Conservation (phyloP, 306 rosid species). For the Ceratonia siliqua region DNA sequence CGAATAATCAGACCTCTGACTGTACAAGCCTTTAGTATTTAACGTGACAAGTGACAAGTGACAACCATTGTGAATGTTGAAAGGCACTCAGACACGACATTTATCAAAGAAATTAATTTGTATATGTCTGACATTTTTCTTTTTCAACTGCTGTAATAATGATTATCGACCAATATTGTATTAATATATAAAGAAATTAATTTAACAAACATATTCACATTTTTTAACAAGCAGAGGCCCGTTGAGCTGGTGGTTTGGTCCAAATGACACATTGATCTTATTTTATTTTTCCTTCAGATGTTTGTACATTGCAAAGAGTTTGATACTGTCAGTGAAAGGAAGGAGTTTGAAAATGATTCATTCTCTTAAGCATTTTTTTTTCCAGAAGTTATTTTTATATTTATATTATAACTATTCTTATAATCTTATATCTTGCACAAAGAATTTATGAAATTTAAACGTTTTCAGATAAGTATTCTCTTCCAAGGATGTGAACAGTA, state of each 20-base stretch:
- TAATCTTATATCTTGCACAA: not conserved
- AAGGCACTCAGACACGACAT: not conserved
- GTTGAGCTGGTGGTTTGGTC: conserved; percentile 22
- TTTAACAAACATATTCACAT: conserved; percentile 17
- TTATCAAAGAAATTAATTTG: not conserved
- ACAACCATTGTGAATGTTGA: not conserved
- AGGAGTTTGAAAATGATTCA: conserved; percentile 13
- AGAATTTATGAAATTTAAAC: not conserved
- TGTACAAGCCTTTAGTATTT: not conserved
- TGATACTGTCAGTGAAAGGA: conserved; percentile 16
- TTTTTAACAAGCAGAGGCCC: conserved; percentile 3
- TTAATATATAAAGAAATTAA: not conserved
- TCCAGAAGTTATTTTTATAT: not conserved
- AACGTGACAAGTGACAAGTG: not conserved
- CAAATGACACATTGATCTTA: not conserved
- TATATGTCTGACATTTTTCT: not conserved
- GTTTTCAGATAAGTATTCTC: not conserved
- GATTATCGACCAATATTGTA: not conserved
- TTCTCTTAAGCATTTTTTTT: not conserved
- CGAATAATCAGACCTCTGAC: not conserved
- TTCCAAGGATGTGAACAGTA: not conserved
- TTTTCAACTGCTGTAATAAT: not conserved
- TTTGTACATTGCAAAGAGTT: conserved; percentile 2
- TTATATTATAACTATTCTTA: not conserved
- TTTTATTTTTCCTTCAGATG: conserved; percentile 2